Conservation (phyloP, 805 yeast genomes). For the Saccharomycopsis olivae region DNA sequence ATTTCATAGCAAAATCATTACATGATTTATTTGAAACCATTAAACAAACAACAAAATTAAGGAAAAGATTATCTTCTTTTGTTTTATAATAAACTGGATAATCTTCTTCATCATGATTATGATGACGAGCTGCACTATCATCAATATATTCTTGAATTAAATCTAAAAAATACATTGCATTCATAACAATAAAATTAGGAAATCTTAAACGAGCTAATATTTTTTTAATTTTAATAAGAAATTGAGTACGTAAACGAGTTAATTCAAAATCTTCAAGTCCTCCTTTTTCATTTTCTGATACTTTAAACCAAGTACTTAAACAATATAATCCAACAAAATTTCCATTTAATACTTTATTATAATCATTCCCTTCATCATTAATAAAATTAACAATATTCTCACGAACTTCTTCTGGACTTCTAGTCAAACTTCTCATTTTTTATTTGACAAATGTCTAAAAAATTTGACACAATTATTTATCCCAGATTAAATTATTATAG, state of each 20-base stretch:
- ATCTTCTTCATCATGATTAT: constrained; percentile 12
- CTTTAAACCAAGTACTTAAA: constrained; percentile 15
- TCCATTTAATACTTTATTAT: constrained; percentile 17
- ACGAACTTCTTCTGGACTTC: constrained; percentile 9
- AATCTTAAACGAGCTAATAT: constrained; percentile 17
- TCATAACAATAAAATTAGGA: constrained; percentile 18
- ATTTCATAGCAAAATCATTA: constrained; percentile 18
- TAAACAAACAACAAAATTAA: constrained; percentile 18
- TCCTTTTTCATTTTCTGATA: constrained; percentile 6
- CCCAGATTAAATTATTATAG: too few relatives aligned
- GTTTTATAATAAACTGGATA: constrained; percentile 17
- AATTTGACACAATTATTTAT: neutral
- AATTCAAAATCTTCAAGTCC: constrained; percentile 14
- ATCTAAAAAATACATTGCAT: constrained; percentile 17
- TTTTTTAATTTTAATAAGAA: constrained; percentile 17
- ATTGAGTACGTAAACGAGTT: constrained; percentile 15
- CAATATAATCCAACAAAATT: constrained; percentile 18
- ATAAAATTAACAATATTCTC: constrained; percentile 12
- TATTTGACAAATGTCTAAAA: neutral
- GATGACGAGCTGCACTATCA: neutral
- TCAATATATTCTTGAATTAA: constrained; percentile 14
- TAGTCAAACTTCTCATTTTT: constrained; percentile 16
- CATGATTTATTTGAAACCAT: constrained; percentile 17
- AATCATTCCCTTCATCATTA: constrained; percentile 14
- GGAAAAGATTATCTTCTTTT: constrained; percentile 17